These are phyloP conservation scores for Trichosporon sp. DNA, from an alignment of 1,284 basidiomycete species.

Conservation along the genomic window DNA sequence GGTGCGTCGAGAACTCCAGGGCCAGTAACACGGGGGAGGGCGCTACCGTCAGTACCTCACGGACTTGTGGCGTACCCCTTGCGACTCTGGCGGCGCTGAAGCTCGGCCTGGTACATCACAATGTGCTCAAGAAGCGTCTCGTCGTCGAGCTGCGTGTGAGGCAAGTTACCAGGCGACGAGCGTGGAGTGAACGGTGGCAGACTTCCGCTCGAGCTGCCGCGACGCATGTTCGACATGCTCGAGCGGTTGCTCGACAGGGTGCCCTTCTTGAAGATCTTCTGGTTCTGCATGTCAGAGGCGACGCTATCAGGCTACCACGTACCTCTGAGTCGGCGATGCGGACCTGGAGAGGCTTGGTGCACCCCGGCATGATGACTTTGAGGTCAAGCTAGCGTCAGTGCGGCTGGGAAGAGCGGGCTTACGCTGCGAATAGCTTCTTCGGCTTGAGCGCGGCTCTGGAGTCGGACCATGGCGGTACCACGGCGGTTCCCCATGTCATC, in stretches of 20 bases:
- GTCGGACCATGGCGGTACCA: constrained; percentile 35
- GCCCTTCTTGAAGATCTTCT: constrained; percentile 29
- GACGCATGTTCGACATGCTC: background rate
- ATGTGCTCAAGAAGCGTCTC: constrained; percentile 2
- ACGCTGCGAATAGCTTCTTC: constrained; percentile 35
- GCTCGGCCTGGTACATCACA: background rate
- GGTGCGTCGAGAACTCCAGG: background rate
- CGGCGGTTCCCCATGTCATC: constrained; percentile 32
- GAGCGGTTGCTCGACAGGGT: background rate
- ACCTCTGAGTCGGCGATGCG: constrained; percentile 44
- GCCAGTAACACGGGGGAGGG: background rate
- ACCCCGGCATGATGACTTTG: constrained; percentile 22
- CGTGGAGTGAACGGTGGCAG: background rate
- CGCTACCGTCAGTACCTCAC: background rate
- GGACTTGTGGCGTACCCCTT: background rate
- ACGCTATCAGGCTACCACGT: background rate
- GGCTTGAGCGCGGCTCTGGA: constrained; percentile 35
- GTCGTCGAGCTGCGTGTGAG: background rate
- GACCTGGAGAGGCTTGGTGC: constrained; percentile 31
- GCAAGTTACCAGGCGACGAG: background rate
- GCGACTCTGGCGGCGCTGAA: constrained; percentile 1
- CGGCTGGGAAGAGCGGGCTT: background rate
- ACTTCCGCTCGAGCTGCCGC: background rate
- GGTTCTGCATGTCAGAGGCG: constrained; percentile 16
- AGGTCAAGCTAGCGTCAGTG: constrained; percentile 30